These are phyloP conservation scores for Sambucus nigra DNA, from an alignment of 129 eudicot species.

Conservation along the genomic window DNA sequence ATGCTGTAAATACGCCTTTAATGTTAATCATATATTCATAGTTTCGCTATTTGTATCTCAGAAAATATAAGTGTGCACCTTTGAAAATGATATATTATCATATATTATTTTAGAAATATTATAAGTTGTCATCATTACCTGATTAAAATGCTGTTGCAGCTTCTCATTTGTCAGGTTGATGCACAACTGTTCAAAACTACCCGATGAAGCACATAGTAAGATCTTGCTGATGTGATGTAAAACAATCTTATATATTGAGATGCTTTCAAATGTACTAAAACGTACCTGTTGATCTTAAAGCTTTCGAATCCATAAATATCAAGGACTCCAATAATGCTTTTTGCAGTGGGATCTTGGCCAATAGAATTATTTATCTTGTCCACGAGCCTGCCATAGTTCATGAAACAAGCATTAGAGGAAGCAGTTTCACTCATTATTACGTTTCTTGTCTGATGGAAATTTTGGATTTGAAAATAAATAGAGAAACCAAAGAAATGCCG, in stretches of 20 bases:
- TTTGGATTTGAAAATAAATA: no score
- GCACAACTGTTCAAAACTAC: slow-evolving; percentile 96
- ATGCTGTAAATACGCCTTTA: slow-evolving; percentile 44
- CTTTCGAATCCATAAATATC: slow-evolving; percentile 98
- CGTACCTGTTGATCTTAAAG: slow-evolving; percentile 93
- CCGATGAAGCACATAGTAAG: slow-evolving; percentile 16
- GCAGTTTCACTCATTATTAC: neutral
- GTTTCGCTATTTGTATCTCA: neutral
- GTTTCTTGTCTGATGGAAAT: no score
- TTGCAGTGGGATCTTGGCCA: slow-evolving; percentile 93
- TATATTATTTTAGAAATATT: neutral
- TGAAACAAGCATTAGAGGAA: slow-evolving; percentile 7
- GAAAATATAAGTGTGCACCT: neutral
- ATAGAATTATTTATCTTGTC: slow-evolving; percentile 92
- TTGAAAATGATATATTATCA: neutral
- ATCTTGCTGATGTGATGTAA: slow-evolving; percentile 17
- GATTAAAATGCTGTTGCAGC: slow-evolving; percentile 98
- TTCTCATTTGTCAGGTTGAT: slow-evolving; percentile 94
- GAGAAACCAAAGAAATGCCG: neutral
- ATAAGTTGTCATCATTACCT: slow-evolving; percentile 38
- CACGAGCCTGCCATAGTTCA: slow-evolving; percentile 69
- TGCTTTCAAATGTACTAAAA: slow-evolving; percentile 5
- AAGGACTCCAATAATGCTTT: slow-evolving; percentile 96
- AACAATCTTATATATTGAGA: neutral
- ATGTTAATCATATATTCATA: neutral